Evolutionary conservation across 352 stramenopile genomes (phyloP), one percentile per base, ranked within the genome.

Genomic region (Saprolegnia diclina): DNA sequence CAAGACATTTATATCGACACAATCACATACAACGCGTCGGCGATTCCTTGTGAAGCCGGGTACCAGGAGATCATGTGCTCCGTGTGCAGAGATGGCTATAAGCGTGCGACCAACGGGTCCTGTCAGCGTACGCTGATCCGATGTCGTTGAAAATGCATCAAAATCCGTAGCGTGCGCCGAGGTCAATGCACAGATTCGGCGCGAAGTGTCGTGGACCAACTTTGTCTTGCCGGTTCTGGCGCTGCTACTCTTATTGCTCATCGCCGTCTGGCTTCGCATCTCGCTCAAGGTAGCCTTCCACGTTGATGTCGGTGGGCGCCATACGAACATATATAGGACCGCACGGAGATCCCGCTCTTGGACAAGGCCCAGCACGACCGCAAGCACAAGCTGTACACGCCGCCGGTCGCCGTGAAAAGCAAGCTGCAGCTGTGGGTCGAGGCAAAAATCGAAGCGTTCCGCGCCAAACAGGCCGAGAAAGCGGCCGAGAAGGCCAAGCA

Each of bases 11-110:
- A 80, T 0, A 65, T 90, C 24, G 71, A 85, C 26, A 56, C 67
- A 0, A 46, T 77, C 0, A 48, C 62, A 11, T 19, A 57, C 14
- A 57, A 73, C 10, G 35, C 72, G 26, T 46, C 73, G 0, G 77
- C 67, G 19, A 72, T 55, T n/a, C 79, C 79, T 0, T 91, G 61
- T 56, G 48, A 6, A 10, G 3, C 37, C 32, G 61, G 61, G 5
- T 67, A 67, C 32, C 22, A 67, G 56, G 48, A 45, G 6, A 13
- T 45, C 10, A 57, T 45, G 54, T 91, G 83, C 53, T 91, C 83
- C 5, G 82, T 90, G 32, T 91, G 83, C 52, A 75, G 75, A 0
- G 66, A 71, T 21, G 65, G 77, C 22, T 89, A 76, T 74, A 90
- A 67, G 21, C 61, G 61, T 61, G 71, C 72, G 5, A 77, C 77